phyloP scores from a whole-genome alignment of 129 eudicot species.

The Flaveria linearis region DNA sequence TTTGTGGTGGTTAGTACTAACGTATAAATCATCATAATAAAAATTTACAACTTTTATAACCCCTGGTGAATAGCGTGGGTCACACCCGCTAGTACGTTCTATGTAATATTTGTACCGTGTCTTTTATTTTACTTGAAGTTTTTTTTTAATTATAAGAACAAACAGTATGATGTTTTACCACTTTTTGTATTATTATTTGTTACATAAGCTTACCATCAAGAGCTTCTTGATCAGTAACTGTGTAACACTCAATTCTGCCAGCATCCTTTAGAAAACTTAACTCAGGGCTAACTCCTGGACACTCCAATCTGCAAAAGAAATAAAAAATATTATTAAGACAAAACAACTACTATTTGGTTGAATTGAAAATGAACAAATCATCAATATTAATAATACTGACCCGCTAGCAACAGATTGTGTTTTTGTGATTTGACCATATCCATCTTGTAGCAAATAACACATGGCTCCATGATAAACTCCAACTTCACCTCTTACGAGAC shows the following conservation, averaged over 20 bases:
- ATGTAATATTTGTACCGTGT: too few relatives aligned
- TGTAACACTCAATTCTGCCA: conserved; percentile 59
- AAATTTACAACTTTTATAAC: too few relatives aligned
- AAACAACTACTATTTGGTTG: neutral
- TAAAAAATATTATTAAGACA: conserved; percentile 3
- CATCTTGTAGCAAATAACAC: conserved; percentile 74
- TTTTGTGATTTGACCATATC: conserved; percentile 53
- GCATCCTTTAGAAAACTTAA: conserved; percentile 65
- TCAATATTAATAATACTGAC: conserved; percentile 24
- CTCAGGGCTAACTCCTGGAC: conserved; percentile 79
- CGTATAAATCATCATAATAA: too few relatives aligned
- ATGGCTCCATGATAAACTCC: conserved; percentile 85
- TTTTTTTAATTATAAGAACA: too few relatives aligned
- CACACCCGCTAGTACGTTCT: too few relatives aligned
- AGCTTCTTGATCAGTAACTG: conserved; percentile 67
- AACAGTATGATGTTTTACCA: too few relatives aligned
- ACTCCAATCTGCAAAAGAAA: conserved; percentile 50
- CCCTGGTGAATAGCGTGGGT: too few relatives aligned
- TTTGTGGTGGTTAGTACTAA: too few relatives aligned
- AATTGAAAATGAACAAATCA: neutral
- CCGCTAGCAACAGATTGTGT: conserved; percentile 71
- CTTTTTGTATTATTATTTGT: neutral
- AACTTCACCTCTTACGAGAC: conserved; percentile 58
- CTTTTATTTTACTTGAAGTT: too few relatives aligned
- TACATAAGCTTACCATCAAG: conserved; percentile 47